Conservation (phyloP, 805 yeast species). For the Ogataea trehaloabstinens region DNA sequence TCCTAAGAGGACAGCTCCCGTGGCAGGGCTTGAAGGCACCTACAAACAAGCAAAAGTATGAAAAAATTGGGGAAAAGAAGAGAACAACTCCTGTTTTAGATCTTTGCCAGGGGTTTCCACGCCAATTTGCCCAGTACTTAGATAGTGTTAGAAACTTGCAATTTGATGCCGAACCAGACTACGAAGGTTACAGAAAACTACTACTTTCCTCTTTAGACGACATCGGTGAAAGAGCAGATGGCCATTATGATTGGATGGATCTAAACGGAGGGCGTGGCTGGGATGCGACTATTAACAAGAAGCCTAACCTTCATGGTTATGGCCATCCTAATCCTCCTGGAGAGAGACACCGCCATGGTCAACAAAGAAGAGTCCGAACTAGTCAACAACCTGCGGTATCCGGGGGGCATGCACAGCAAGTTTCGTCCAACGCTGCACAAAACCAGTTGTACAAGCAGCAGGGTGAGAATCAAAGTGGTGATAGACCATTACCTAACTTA, state of each 20-base stretch:
- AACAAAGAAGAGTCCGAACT: conserved; percentile 34
- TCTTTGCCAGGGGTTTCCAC: conserved; percentile 84
- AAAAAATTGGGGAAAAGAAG: conserved; percentile 95
- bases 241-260: conserved; percentile 97
- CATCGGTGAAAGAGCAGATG: conserved; percentile 72
- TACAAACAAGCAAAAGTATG: conserved; percentile 95
- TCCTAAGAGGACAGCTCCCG: conserved; percentile 89
- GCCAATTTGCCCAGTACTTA: conserved; percentile 89
- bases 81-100: conserved; percentile 85
- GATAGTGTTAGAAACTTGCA: conserved; percentile 83
- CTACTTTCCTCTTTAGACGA: conserved; percentile 76
- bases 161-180: conserved; percentile 94
- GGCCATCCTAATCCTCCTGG: conserved; percentile 90
- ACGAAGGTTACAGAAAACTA: conserved; percentile 77
- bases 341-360: conserved; percentile 44
- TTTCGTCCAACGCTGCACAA: conserved; percentile 13
- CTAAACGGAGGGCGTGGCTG: conserved; percentile 94
- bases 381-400: conserved; percentile 26
- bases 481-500: conserved; percentile 35
- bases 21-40: conserved; percentile 99
- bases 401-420: conserved; percentile 12
- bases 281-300: conserved; percentile 86
- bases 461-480: conserved; percentile 20
- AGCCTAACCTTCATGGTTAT: conserved; percentile 92
- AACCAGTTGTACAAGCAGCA: conserved; percentile 18